Percentiles rank a stretch among this genome's conserved stretches.
These are phyloP conservation scores for Aspergillus carbonarius DNA, from an alignment of 2,329 filamentous ascomycete species.

Conservation along the genomic window DNA sequence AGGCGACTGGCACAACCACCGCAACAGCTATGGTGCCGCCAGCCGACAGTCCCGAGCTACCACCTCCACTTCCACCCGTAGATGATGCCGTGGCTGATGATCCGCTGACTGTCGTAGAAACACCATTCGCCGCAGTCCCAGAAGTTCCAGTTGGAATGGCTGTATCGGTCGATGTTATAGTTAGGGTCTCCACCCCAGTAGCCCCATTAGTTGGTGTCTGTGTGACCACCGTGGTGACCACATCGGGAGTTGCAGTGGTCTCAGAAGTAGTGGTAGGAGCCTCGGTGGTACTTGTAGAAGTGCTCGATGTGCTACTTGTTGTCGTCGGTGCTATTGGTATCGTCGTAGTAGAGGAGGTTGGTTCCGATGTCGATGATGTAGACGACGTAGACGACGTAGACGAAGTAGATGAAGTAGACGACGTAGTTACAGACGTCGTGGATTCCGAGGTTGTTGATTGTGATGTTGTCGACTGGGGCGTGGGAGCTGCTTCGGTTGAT, in stretches of 20 bases:
- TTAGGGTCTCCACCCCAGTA: constrained; percentile 12
- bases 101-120: constrained; percentile 28
- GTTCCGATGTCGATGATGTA: constrained; percentile 16
- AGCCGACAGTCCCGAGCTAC: constrained; percentile 40
- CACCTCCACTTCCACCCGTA: constrained; percentile 23
- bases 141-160: constrained; percentile 13
- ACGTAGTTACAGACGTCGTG: constrained; percentile 21
- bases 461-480: constrained; percentile 19
- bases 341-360: constrained; percentile 5
- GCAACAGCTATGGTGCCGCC: constrained; percentile 81
- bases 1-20: constrained; percentile 89
- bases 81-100: constrained; percentile 27
- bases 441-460: constrained; percentile 15
- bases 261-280: constrained; percentile 19
- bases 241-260: constrained; percentile 3
- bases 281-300: constrained; percentile 20
- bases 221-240: constrained; percentile 10
- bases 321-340: constrained; percentile 23
- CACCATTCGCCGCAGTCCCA: constrained; percentile 19
- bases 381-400: constrained; percentile 7
- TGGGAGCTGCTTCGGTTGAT: constrained; percentile 14
- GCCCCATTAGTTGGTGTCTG: constrained; percentile 12
- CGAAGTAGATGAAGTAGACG: constrained; percentile 11
- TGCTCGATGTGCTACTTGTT: constrained; percentile 10
- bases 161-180: constrained; percentile 20